Evolutionary conservation across 164 flowering plant genomes (phyloP), one percentile per base, ranked within the genome.

Genomic region (Vitis rupestris): DNA sequence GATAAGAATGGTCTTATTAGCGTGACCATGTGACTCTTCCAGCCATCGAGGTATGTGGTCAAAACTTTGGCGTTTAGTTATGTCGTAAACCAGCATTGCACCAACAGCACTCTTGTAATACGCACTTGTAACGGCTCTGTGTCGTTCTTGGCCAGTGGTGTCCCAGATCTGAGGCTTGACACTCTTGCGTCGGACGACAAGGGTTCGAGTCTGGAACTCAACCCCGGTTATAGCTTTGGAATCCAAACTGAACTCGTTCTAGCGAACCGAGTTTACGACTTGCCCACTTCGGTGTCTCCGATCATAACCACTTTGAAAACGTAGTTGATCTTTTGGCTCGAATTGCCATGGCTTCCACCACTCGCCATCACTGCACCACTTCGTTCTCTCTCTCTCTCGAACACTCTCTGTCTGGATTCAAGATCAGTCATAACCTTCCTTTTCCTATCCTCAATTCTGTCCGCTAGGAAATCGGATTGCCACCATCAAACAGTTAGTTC

Each of bases 91-190:
- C 75, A 92, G 69, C 87, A 92, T 84, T 55, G 95, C 92, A 16
- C 95, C 93, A 49, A 92, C 88, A 67, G 95, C 95, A 64, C 97
- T 95, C 30, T 93, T 77, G 78, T 92, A 92, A 66, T 90, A 92
- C 55, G 97, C 95, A 65, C 92, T 92, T 16, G 97, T 92, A 15
- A 92, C 93, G 10, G 94, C 94, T 72, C 92, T 77, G 72, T 92
- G 87, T 70, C 95, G 79, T 79, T 90, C 95, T 79, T 89, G 97
- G 49, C 97, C 94, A 3, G 94, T 94, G 47, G 97, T 91, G 77
- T 91, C 97, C 97, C 94, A 91, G 89, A 91, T 91, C 92, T 91
- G 97, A 64, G 97, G 94, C 71, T 89, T 91, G 72, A 91, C 87
- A 53, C 83, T 85, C 86, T 91, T 91, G 64, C 88, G 89, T 70